These are phyloP conservation scores for Aspergillus funiculosus DNA, from an alignment of 495 filamentous ascomycete species.

Conservation along the genomic window DNA sequence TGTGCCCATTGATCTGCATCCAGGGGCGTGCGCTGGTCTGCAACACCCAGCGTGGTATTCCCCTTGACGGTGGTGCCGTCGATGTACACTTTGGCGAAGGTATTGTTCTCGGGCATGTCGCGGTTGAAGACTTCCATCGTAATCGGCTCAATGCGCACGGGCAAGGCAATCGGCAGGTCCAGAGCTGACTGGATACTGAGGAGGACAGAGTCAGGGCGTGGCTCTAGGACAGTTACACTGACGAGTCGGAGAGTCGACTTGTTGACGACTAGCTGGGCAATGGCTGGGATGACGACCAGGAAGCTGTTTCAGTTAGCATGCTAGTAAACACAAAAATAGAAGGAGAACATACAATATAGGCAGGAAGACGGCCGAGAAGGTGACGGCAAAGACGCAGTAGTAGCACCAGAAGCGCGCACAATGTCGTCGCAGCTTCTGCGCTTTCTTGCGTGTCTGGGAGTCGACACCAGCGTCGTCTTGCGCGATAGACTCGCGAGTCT, in stretches of 20 bases:
- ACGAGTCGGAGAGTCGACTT: constrained; percentile 35
- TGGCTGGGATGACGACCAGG: constrained; percentile 37
- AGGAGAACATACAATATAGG: constrained; percentile 32
- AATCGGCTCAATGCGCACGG: constrained; percentile 37
- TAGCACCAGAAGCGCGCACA: constrained; percentile 41
- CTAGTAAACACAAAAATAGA: not conserved
- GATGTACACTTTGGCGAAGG: constrained; percentile 26
- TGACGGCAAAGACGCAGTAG: constrained; percentile 32
- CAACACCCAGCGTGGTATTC: constrained; percentile 30
- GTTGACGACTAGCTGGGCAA: constrained; percentile 39
- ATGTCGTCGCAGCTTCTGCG: constrained; percentile 29
- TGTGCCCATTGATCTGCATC: constrained; percentile 27
- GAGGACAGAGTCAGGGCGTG: constrained; percentile 27
- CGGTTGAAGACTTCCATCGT: constrained; percentile 31
- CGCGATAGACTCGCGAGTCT: constrained; percentile 25
- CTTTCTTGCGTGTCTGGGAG: constrained; percentile 14
- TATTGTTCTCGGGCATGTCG: constrained; percentile 21
- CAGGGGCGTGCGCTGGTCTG: constrained; percentile 22
- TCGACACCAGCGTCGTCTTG: constrained; percentile 26
- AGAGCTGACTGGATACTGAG: constrained; percentile 33
- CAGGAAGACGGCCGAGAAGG: constrained; percentile 37
- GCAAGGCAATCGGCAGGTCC: constrained; percentile 31
- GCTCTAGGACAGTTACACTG: constrained; percentile 30
- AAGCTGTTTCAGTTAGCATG: constrained; percentile 26
- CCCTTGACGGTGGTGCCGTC: constrained; percentile 28